Base-by-base conservation (phyloP, 1,284 basidiomycete species). In the Wallemia hederae region DNA sequence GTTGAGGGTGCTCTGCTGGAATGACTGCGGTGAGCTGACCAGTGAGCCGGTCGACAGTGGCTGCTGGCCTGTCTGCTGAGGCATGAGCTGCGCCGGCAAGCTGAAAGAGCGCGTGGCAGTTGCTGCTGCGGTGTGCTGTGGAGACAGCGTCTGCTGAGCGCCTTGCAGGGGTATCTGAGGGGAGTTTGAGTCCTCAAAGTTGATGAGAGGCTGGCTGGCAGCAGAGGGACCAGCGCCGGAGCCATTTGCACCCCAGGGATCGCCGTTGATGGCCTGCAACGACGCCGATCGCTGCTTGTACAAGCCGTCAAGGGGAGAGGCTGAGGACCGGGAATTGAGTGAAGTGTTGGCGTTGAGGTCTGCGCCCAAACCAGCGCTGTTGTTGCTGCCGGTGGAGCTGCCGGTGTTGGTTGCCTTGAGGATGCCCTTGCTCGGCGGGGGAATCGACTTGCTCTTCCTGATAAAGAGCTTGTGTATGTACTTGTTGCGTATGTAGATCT, bases 401-500 rank as follows among this genome's bases (percentile, higher is more conserved):
- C 39, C 39, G 5, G 39, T 49, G 22, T 49, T 49, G 11, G 39
- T 11, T 5, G 39, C 39, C 39, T 49, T 49, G 11, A 49, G 22
- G 19, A 49, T 49, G n/a, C 39, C 39, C n/a, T 49, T 49, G n/a
- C 39, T 49, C 3, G 39, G 39, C 22, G 39, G 39, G 11, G 39
- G 39, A 15, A 49, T 49, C 39, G 39, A 17, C 19, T 9, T 3
- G n/a, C 39, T 49, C n/a, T 49, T 49, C 22, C 39, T 49, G 9
- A 58, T 58, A 24, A 26, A 58, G 19, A 24, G 2, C 25, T 58
- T 58, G 56, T 28, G 56, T 9, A 27, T 28, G 33, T 61, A 74
- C 77, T 66, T 71, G 80, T 82, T 75, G 64, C 86, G 78, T 64
- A 89, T 87, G 70, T 78, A 88, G 67, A 79, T 80, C 70, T 89